Evolutionary conservation across 2,329 filamentous ascomycete species (phyloP).

Genomic region (Colletotrichum truncatum): DNA sequence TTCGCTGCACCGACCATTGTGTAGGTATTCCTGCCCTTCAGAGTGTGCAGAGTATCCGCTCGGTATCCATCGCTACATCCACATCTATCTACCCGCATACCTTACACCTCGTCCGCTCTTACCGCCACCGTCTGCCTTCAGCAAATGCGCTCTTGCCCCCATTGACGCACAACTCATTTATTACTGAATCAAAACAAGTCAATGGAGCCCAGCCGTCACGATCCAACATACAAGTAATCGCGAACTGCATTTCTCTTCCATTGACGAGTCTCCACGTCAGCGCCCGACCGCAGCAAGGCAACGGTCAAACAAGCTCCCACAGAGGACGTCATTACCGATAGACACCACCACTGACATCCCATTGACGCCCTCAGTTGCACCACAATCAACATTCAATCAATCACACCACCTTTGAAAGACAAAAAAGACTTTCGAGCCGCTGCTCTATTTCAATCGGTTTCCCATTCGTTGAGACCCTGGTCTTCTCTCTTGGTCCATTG

Average conservation of each 20-base stretch:
- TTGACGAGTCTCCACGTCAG: constrained; percentile 8
- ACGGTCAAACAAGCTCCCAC: background rate
- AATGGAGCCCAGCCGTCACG: background rate
- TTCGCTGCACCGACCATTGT: background rate
- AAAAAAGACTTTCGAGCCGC: background rate
- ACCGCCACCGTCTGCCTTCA: background rate
- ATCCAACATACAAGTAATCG: constrained; percentile 1
- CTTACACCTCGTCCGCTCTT: background rate
- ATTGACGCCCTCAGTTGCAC: constrained; percentile 11
- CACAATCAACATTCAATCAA: constrained; percentile 8
- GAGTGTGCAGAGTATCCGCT: background rate
- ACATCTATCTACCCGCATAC: background rate
- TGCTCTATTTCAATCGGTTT: background rate
- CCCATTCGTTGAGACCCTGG: background rate
- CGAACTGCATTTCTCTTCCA: constrained; percentile 6
- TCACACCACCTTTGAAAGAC: background rate
- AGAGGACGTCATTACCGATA: constrained; percentile 22
- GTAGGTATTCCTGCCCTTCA: background rate
- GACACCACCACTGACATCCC: constrained; percentile 11
- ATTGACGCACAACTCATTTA: background rate
- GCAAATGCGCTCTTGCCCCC: background rate
- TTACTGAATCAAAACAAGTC: constrained; percentile 4
- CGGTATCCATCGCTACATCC: constrained; percentile 9
- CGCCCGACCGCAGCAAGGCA: constrained; percentile 14
- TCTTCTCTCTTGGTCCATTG: constrained; percentile 7